Conservation (phyloP, 1,139 yeast genomes). For the Pneumocystis canis region DNA sequence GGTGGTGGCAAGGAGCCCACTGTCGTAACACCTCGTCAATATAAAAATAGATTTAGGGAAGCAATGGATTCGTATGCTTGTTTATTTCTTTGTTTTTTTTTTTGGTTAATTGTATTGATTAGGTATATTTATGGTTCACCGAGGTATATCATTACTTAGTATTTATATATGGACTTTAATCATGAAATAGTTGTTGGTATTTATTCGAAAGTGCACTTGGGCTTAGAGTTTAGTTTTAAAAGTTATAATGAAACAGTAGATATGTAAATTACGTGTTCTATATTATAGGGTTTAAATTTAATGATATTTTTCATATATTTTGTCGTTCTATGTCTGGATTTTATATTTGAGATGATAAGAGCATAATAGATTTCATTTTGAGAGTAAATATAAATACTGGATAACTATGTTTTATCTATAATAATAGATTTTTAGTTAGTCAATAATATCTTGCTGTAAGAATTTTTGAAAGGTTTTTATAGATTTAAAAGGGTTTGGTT, state of each 20-base stretch:
- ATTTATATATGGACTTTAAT: neutral
- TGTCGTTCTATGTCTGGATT: no score
- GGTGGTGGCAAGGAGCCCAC: slow-evolving; percentile 91
- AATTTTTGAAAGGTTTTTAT: slow-evolving; percentile 28
- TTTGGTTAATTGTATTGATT: neutral
- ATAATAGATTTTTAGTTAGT: neutral
- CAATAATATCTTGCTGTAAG: neutral
- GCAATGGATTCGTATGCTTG: slow-evolving; percentile 94
- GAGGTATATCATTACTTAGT: neutral
- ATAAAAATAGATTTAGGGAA: slow-evolving; percentile 82
- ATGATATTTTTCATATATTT: neutral
- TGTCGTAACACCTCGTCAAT: slow-evolving; percentile 90
- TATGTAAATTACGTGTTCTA: neutral
- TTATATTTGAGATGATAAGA: no score
- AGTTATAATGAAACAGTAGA: neutral
- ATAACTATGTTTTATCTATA: neutral
- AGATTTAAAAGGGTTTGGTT: slow-evolving; percentile 91
- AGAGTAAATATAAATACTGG: neutral
- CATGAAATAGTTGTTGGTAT: neutral
- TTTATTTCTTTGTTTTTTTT: slow-evolving; percentile 37
- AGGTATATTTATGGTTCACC: neutral
- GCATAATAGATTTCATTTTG: neutral
- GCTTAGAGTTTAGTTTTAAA: neutral
- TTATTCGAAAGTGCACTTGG: neutral
- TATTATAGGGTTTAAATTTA: neutral